Base-by-base conservation (phyloP, 345 rosid species). In the Pistacia integerrima region DNA sequence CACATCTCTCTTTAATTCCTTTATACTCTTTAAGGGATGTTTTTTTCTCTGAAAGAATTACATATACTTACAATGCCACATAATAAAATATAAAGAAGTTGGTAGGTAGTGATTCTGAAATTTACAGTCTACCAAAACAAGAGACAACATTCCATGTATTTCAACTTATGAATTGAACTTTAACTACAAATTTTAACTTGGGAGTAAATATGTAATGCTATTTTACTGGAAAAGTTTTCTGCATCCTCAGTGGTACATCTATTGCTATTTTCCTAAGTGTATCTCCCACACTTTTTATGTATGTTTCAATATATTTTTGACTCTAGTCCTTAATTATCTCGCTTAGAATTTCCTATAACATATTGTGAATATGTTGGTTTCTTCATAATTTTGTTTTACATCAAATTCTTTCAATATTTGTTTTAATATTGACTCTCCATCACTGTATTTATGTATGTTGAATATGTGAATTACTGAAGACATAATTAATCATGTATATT, bases 211-310 rank as follows among this genome's bases (percentile, higher is more conserved):
- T 30, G 25, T 60, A 59, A 44, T 59, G 52, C 56, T 36, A 59
- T 4, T 38, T 72, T 22, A 58, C 35, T 41, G 75, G 66, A 25
- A 16, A 60, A 72, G 13, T 4, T 60, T 72, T 60, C 41, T 60
- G 55, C 66, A 25, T 57, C 36, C 64, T 71, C 61, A 38, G 16
- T 48, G 4, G 38, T 60, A 11, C 8, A 3, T 22, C 41, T 56
- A 18, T 49, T 44, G n/a, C 28, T 38, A 4, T 25, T 13, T 58
- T 64, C 6, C 13, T 30, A 44, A 13, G 41, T 58, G 41, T 9
- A 22, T 58, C 38, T 38, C 3, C 33, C 33, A 30, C 33, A 30
- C 33, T 30, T 30, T 30, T 30, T 30, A 30, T 30, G 2, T 30
- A 30, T 38, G 10, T 22, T 72, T 44, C 20, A 22, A 20, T 8